Percentiles rank a stretch among this genome's conserved stretches.
phyloP scores from a whole-genome alignment of 768 basidiomycete species.

The Lentinula boryana region DNA sequence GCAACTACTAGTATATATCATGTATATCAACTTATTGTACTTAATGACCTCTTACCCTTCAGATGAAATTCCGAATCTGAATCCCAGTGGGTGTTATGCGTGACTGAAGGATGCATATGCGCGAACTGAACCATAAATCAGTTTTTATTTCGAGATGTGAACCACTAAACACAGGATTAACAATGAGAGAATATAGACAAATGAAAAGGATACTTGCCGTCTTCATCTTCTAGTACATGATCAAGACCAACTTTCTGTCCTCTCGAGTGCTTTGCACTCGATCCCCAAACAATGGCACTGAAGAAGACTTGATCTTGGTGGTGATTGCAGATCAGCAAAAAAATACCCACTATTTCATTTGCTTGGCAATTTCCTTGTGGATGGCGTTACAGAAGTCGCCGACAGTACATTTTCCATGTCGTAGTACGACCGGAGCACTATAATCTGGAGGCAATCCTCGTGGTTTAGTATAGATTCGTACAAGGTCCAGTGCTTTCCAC shows the following conservation, averaged over 20 bases:
- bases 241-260: slow-evolving; percentile 95
- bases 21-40: not conserved
- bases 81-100: too few species aligned
- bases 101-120: too few species aligned
- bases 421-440: slow-evolving; percentile 81
- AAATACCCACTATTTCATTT: slow-evolving; percentile 84
- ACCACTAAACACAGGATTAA: slow-evolving; percentile 33
- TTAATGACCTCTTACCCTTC: not conserved
- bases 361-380: slow-evolving; percentile 96
- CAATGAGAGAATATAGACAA: slow-evolving; percentile 6
- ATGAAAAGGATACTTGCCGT: slow-evolving; percentile 44
- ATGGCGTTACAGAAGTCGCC: slow-evolving; percentile 93
- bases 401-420: slow-evolving; percentile 54
- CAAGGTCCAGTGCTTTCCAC: slow-evolving; percentile 91
- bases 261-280: slow-evolving; percentile 94
- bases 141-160: slow-evolving; percentile 53
- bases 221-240: slow-evolving; percentile 83
- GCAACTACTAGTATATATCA: not conserved
- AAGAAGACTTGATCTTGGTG: not conserved
- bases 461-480: slow-evolving; percentile 96
- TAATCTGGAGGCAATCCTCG: slow-evolving; percentile 91
- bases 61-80: not conserved
- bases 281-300: slow-evolving; percentile 91
- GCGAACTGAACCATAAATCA: too few species aligned
- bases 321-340: not conserved